These are phyloP conservation scores for Miamiensis avidus DNA, from an alignment of 169 alveolate genomes.

Conservation along the genomic window DNA sequence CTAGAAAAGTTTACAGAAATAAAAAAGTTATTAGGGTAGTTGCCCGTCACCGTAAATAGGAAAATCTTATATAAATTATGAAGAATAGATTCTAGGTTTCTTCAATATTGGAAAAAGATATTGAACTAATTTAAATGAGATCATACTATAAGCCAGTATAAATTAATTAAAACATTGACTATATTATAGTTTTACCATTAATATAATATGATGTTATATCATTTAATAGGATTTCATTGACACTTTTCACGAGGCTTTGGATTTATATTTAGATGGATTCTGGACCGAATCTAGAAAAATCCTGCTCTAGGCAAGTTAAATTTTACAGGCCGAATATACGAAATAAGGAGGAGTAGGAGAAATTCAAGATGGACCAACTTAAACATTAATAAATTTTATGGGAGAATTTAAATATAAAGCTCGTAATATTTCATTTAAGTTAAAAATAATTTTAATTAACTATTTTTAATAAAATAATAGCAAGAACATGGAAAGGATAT, in stretches of 20 bases:
- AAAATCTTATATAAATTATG: conserved; percentile 6
- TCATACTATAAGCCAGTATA: conserved; percentile 12
- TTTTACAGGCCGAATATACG: neutral
- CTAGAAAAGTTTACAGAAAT: neutral
- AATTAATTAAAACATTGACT: neutral
- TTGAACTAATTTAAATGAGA: conserved; percentile 23
- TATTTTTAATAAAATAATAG: no score
- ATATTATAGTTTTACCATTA: neutral
- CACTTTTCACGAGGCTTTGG: conserved; percentile 21
- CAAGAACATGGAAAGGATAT: conserved; percentile 86
- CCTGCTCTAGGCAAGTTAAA: conserved; percentile 11
- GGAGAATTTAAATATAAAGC: conserved; percentile 1
- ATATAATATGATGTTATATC: neutral
- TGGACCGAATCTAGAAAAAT: conserved; percentile 29
- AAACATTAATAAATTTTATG: conserved; percentile 15
- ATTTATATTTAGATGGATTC: conserved; percentile 40
- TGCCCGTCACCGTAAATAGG: neutral
- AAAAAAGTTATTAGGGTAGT: conserved; percentile 13
- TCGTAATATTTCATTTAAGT: no score
- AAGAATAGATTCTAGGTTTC: conserved; percentile 3
- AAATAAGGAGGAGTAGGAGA: neutral
- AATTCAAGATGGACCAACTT: conserved; percentile 37
- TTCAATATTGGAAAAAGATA: conserved; percentile 5
- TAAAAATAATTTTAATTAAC: no score
- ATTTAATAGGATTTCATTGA: conserved; percentile 4